Percentiles rank a stretch among this genome's conserved stretches.
Conservation (phyloP, 2,329 filamentous ascomycete genomes). For the Monascus ruber region DNA sequence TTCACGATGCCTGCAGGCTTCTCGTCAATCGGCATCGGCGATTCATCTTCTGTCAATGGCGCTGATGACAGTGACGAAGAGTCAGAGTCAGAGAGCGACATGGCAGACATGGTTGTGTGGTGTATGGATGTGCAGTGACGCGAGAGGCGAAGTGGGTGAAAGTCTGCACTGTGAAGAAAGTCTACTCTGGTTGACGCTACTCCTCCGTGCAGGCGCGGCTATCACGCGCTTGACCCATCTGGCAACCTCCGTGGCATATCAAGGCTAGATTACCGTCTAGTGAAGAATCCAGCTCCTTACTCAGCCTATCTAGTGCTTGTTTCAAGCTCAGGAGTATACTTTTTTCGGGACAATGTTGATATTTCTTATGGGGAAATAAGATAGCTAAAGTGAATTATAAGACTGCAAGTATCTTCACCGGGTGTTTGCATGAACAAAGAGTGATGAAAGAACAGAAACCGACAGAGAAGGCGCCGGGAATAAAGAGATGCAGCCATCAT, state of each 20-base stretch:
- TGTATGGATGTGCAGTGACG: slow-evolving; percentile 20
- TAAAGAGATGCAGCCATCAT: too few relatives aligned
- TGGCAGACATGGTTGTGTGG: slow-evolving; percentile 17
- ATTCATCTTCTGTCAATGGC: slow-evolving; percentile 49
- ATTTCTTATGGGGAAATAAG: too few relatives aligned
- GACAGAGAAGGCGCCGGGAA: too few relatives aligned
- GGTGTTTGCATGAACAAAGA: too few relatives aligned
- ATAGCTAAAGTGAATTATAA: too few relatives aligned
- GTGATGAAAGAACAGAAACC: too few relatives aligned
- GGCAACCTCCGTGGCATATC: slow-evolving; percentile 13
- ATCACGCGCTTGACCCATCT: slow-evolving; percentile 20
- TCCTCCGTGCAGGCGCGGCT: slow-evolving; percentile 15
- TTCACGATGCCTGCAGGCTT: slow-evolving; percentile 31
- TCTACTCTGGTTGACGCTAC: slow-evolving; percentile 10
- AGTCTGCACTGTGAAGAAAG: slow-evolving; percentile 12
- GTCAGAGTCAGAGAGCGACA: slow-evolving; percentile 45
- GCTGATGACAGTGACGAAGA: slow-evolving; percentile 48
- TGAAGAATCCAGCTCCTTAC: slow-evolving; percentile 5
- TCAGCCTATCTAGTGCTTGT: slow-evolving; percentile 1
- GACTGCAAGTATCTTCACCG: too few relatives aligned
- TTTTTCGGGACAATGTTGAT: too few relatives aligned
- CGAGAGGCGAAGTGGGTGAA: slow-evolving; percentile 11
- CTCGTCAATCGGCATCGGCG: slow-evolving; percentile 28
- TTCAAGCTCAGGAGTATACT: too few relatives aligned
- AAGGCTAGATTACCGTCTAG: slow-evolving; percentile 10